Evolutionary conservation across 257 asterid species (phyloP), one percentile per base, ranked within the genome.

Genomic region (Coffea eugenioides): DNA sequence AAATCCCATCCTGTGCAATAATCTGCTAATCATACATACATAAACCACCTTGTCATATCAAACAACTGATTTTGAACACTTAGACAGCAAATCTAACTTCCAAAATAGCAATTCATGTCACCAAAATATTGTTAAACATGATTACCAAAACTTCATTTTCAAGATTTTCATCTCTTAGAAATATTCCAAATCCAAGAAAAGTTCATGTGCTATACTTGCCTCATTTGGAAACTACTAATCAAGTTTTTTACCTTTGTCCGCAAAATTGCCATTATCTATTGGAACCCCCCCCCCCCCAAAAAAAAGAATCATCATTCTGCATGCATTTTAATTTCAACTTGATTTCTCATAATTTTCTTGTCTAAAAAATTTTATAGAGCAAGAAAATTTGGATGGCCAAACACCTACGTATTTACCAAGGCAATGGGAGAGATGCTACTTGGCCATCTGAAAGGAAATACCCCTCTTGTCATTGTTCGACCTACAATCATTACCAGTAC

Each of bases 361-460:
- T 39, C 13, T 34, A 16, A 57, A 18, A 74, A 45, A 43, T 16
- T 12, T 54, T 75, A 69, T 41, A 93, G 97, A 64, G 93, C 98
- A 76, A 90, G 89, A 80, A 85, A 81, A 16, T 88, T 69, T 79
- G 98, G 97, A 81, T 94, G 98, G 98, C 95, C 98, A 76, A 93
- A 94, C 72, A 90, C 97, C 0, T 93, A 93, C 71, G 93, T 89
- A 9, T 93, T 93, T 84, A 89, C 97, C 1, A 94, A 94, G 75
- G 94, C 97, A 14, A 87, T 94, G 96, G 98, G 91, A 56, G 98
- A 94, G 80, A 94, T 94, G 97, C 12, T 90, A 69, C 36, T 94
- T 69, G 90, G 83, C 0, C 68, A 88, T 39, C 59, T 73, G 52
- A 91, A 82, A 77, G 90, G 79, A 56, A 80, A 84, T 52, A 49